Percentiles rank a stretch among this genome's conserved stretches.
phyloP scores from a whole-genome alignment of 768 basidiomycete genomes.

The Tulasnella sp. region DNA sequence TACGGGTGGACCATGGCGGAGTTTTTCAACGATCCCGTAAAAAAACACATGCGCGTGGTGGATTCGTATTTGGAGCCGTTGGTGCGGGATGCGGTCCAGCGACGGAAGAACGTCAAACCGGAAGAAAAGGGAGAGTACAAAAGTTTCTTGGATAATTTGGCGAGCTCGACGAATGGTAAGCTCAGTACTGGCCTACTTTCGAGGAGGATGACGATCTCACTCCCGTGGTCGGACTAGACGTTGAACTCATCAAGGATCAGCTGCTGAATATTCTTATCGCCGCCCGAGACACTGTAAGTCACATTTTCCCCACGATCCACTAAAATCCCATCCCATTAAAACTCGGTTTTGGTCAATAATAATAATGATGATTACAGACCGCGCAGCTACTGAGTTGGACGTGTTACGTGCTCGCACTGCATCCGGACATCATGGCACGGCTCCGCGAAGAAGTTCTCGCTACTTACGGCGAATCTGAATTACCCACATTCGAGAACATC shows the following conservation, averaged over 20 bases:
- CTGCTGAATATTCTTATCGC: conserved; percentile 28
- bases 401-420: conserved; percentile 22
- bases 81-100: conserved; percentile 14
- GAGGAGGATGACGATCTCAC: no score
- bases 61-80: conserved; percentile 20
- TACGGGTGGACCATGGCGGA: conserved; percentile 16
- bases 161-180: conserved; percentile 7
- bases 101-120: conserved; percentile 5
- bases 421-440: conserved; percentile 23
- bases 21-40: conserved; percentile 13
- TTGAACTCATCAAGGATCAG: conserved; percentile 16
- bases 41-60: neutral
- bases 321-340: no score
- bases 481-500: conserved; percentile 19
- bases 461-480: neutral
- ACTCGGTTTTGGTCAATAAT: neutral
- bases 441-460: conserved; percentile 32
- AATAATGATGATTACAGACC: neutral
- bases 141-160: conserved; percentile 28
- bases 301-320: no score
- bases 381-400: conserved; percentile 25
- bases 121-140: neutral
- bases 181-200: neutral
- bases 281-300: conserved; percentile 26
- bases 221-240: neutral